Base-by-base conservation (phyloP, 208 protist species). In the Leishmania tarentolae region DNA sequence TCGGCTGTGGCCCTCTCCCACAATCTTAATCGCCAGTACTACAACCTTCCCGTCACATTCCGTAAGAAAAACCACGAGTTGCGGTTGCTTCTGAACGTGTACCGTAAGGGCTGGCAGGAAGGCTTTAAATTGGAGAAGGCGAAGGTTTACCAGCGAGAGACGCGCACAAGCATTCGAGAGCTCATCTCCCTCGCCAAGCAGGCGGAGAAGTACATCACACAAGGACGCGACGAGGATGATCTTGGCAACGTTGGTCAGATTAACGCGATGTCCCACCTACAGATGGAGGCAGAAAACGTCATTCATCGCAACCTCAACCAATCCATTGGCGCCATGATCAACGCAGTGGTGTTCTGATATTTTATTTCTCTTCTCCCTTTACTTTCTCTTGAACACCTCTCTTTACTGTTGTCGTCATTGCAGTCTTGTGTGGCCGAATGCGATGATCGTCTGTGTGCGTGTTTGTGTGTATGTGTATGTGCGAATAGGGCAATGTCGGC, bases 21-120 rank as follows among this genome's bases (percentile, higher is more conserved):
- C 83, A 99, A 99, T 15, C 91, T 99, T 11, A 99, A 99, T 83
- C 89, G 98, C 8, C 96, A 99, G 85, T 99, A 99, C 92, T 99
- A 99, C 86, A 99, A 94, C n/a, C 98, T 99, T 80, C 92, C 98
- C 19, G 99, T 99, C 81, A 98, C 95, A 21, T 99, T 99, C 88
- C 92, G 99, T 44, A 99, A 99, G 93, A 99, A 99, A 85, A 99
- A 99, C 83, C 96, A 99, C 63, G 99, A 99, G 86, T 90, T 99
- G 85, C 94, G 99, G 85, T 99, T 99, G 97, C 91, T 99, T 61
- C 89, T 99, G 76, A 99, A 99, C 82, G 94, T 99, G 66, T 98
- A 99, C 91, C 99, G 99, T 88, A 99, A 99, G 82, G 95, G 97
- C 50, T 99, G 99, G 99, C 98, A 98, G 70, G 98, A 99, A 83